These are phyloP conservation scores for Penicillium brasilianum DNA, from an alignment of 2,329 filamentous ascomycete species.

Conservation along the genomic window DNA sequence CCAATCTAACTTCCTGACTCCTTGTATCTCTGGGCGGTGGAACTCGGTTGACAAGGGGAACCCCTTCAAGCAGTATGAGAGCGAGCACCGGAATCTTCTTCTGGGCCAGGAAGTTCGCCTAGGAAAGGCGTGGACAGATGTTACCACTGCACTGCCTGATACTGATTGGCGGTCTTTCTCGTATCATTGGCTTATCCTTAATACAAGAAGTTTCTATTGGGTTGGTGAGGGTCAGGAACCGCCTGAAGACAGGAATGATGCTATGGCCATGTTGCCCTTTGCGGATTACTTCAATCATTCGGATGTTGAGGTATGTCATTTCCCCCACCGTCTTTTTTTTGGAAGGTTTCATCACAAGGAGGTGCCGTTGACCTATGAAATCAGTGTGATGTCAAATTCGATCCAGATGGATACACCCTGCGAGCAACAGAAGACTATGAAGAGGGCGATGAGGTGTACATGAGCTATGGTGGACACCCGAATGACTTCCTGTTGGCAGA, in stretches of 20 bases:
- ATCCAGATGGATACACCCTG: constrained; percentile 43
- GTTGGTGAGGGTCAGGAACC: constrained; percentile 48
- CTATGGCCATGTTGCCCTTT: constrained; percentile 53
- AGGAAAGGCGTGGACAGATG: constrained; percentile 55
- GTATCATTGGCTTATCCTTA: constrained; percentile 66
- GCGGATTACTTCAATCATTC: constrained; percentile 56
- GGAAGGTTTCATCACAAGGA: not conserved
- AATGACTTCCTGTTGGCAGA: constrained; percentile 52
- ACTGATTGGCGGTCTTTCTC: constrained; percentile 52
- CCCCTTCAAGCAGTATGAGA: constrained; percentile 36
- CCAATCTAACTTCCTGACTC: constrained; percentile 36
- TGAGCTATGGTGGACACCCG: constrained; percentile 51
- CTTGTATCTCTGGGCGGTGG: constrained; percentile 47
- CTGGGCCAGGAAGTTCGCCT: constrained; percentile 61
- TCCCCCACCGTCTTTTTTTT: not conserved
- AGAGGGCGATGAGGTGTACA: constrained; percentile 49
- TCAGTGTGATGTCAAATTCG: constrained; percentile 48
- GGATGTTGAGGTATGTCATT: constrained; percentile 44
- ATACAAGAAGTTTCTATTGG: constrained; percentile 66
- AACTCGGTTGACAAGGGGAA: constrained; percentile 32
- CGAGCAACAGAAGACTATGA: constrained; percentile 42
- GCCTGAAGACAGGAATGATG: constrained; percentile 49
- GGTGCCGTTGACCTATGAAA: not conserved
- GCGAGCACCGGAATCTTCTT: constrained; percentile 43
- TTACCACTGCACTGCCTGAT: constrained; percentile 51